phyloP scores from a whole-genome alignment of 176 grass and related monocot genomes.

The Rhynchospora pubera region DNA sequence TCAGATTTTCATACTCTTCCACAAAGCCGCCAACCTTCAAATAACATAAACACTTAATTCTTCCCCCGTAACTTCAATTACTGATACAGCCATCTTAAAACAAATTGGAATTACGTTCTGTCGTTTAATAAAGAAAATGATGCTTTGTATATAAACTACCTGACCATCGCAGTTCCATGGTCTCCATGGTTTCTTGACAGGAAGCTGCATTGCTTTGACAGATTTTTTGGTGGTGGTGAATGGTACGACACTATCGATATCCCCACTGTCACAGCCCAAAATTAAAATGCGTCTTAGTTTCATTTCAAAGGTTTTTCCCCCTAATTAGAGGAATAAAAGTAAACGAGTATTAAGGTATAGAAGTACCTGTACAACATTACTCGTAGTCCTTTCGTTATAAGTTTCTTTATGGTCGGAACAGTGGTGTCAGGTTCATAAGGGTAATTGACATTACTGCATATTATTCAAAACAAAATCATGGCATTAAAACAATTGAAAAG shows the following conservation, averaged over 20 bases:
- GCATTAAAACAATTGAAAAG: background rate
- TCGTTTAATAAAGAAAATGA: background rate
- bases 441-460: background rate
- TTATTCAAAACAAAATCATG: background rate
- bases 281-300: background rate
- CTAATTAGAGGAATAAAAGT: background rate
- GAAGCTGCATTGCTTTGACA: conserved; percentile 29
- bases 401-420: conserved; percentile 20
- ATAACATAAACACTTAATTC: background rate
- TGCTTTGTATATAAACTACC: background rate
- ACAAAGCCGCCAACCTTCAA: conserved; percentile 30
- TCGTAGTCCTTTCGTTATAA: conserved; percentile 12
- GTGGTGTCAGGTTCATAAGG: background rate
- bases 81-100: background rate
- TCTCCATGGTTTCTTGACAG: conserved; percentile 29
- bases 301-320: background rate
- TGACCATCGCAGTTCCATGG: conserved; percentile 41
- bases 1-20: conserved; percentile 16
- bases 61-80: background rate
- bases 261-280: conserved; percentile 28
- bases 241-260: conserved; percentile 34
- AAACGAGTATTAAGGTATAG: background rate
- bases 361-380: conserved; percentile 26
- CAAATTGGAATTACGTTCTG: background rate
- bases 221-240: conserved; percentile 47